Conservation (phyloP, 768 basidiomycete genomes). For the Cystobasidium ongulense region DNA sequence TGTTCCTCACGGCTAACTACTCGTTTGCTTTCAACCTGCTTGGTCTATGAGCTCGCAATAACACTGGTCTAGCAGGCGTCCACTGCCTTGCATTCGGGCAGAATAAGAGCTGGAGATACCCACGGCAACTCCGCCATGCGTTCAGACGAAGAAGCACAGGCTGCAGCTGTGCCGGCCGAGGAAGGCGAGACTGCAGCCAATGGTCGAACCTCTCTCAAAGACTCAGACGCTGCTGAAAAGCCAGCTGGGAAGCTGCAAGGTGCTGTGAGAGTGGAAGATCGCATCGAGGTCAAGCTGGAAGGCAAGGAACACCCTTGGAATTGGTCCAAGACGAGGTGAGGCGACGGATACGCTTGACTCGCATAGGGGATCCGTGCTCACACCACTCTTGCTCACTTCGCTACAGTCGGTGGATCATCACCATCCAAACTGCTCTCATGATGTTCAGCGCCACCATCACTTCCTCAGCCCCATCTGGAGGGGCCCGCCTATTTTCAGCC, state of each 20-base stretch:
- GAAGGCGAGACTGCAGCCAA: not conserved
- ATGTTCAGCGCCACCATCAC: conserved; percentile 28
- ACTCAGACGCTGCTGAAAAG: not conserved
- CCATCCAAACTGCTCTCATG: conserved; percentile 10
- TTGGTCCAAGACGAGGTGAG: not conserved
- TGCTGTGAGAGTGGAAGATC: not conserved
- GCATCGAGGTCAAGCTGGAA: conserved; percentile 15
- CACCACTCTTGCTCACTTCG: not conserved
- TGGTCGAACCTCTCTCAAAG: not conserved
- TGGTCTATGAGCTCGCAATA: too few species aligned
- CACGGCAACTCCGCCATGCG: not conserved
- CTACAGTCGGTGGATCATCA: conserved; percentile 2
- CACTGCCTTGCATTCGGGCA: too few species aligned
- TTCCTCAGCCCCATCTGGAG: conserved; percentile 12
- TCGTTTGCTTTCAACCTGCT: too few species aligned
- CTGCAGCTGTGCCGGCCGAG: not conserved
- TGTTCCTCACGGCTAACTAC: too few species aligned
- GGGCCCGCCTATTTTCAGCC: not conserved
- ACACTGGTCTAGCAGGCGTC: too few species aligned
- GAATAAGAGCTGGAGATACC: not conserved
- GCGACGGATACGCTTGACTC: too few species aligned
- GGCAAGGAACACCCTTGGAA: conserved; percentile 22
- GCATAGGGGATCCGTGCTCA: too few species aligned
- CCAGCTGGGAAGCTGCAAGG: not conserved
- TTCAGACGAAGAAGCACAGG: not conserved